phyloP scores from a whole-genome alignment of 768 basidiomycete genomes.

The Phylloporus sp. region DNA sequence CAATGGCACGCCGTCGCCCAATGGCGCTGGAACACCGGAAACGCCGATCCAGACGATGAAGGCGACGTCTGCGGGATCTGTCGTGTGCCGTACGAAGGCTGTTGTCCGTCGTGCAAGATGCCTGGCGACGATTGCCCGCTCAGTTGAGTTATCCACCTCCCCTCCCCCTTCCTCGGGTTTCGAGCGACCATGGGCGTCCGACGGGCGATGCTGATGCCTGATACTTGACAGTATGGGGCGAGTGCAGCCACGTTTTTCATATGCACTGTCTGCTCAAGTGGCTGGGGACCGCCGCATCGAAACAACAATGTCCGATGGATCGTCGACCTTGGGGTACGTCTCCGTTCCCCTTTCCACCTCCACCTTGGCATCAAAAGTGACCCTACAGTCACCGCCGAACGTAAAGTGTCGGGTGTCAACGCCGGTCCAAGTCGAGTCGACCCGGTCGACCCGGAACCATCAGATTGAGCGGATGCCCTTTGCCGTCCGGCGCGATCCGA shows the following conservation, averaged over 20 bases:
- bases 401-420: slow-evolving; percentile 36
- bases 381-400: slow-evolving; percentile 47
- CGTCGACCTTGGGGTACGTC: slow-evolving; percentile 83
- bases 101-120: slow-evolving; percentile 93
- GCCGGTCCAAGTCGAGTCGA: not conserved
- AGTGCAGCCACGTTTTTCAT: slow-evolving; percentile 96
- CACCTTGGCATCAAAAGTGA: not conserved
- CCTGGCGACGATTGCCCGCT: slow-evolving; percentile 95
- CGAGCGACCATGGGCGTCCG: not conserved
- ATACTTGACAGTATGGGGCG: slow-evolving; percentile 85
- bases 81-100: slow-evolving; percentile 87
- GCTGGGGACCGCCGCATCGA: slow-evolving; percentile 84
- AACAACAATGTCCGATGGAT: slow-evolving; percentile 99
- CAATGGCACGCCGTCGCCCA: slow-evolving; percentile 85
- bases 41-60: slow-evolving; percentile 39
- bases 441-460: not conserved
- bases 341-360: not conserved
- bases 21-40: slow-evolving; percentile 76
- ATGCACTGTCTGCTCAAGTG: slow-evolving; percentile 98
- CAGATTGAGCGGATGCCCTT: not conserved
- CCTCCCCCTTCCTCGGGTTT: not conserved
- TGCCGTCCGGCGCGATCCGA: not conserved
- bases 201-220: not conserved
- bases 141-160: slow-evolving; percentile 45
- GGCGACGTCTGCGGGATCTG: slow-evolving; percentile 83